A percentile compares a stretch with the other conserved stretches of the same genome.
These are phyloP conservation scores for Boletus fagicola DNA, from an alignment of 768 basidiomycete genomes.

Conservation along the genomic window DNA sequence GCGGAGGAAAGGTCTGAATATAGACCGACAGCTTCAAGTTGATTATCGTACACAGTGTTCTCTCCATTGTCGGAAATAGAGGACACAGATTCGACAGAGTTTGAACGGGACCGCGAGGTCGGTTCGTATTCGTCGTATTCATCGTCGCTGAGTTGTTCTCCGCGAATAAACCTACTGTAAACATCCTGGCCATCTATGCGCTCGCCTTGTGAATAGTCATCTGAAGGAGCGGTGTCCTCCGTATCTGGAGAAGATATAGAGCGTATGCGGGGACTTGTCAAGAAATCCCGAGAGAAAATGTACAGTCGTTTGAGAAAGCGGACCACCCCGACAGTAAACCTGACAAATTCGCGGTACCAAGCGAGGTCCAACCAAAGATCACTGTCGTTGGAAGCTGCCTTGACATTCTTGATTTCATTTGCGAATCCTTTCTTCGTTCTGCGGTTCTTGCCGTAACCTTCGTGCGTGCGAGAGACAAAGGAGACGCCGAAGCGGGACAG, in stretches of 20 bases:
- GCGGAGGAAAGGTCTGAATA: conserved; percentile 53
- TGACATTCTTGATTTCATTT: conserved; percentile 51
- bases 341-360: conserved; percentile 41
- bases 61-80: conserved; percentile 31
- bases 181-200: conserved; percentile 37
- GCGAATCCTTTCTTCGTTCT: conserved; percentile 39
- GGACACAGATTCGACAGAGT: conserved; percentile 20
- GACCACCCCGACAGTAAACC: conserved; percentile 33
- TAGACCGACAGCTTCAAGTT: conserved; percentile 45
- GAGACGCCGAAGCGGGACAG: conserved; percentile 44
- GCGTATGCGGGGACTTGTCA: conserved; percentile 16
- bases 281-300: conserved; percentile 15
- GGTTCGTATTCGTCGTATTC: conserved; percentile 42
- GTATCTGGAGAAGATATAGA: conserved; percentile 3
- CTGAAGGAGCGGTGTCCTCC: conserved; percentile 5
- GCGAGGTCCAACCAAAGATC: conserved; percentile 41
- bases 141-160: conserved; percentile 53
- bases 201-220: conserved; percentile 7
- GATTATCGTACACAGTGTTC: conserved; percentile 30
- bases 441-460: conserved; percentile 25
- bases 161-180: conserved; percentile 59
- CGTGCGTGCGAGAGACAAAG: conserved; percentile 32
- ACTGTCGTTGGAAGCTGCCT: conserved; percentile 32
- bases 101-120: conserved; percentile 20
- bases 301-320: conserved; percentile 27